These are phyloP conservation scores for Lonicera japonica DNA, from an alignment of 129 eudicot genomes.

Conservation along the genomic window DNA sequence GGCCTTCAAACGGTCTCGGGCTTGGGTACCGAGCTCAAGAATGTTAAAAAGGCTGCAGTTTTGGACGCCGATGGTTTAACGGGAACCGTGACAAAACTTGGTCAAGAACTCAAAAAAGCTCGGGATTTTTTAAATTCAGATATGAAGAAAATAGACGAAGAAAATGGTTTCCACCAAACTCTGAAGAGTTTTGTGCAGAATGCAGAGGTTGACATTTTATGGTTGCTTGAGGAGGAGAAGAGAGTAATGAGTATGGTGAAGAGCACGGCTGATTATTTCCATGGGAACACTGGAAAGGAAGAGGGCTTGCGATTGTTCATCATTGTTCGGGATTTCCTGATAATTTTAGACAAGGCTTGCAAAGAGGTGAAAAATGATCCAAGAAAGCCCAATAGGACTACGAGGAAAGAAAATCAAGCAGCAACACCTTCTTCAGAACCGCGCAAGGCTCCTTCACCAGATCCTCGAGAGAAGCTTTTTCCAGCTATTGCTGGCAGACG, in stretches of 20 bases:
- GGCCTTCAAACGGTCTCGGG: slow-evolving; percentile 43
- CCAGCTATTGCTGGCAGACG: slow-evolving; percentile 2
- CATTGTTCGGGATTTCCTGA: slow-evolving; percentile 46
- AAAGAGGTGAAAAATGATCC: slow-evolving; percentile 39
- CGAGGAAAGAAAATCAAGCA: slow-evolving; percentile 2
- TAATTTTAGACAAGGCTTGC: slow-evolving; percentile 42
- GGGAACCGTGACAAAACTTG: slow-evolving; percentile 33
- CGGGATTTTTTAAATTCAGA: slow-evolving; percentile 33
- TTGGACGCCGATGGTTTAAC: slow-evolving; percentile 40
- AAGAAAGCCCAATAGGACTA: slow-evolving; percentile 15
- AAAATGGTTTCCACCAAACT: slow-evolving; percentile 32
- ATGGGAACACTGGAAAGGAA: slow-evolving; percentile 44
- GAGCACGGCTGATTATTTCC: slow-evolving; percentile 58
- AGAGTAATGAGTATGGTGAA: slow-evolving; percentile 37
- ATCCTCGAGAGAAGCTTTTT: slow-evolving; percentile 3
- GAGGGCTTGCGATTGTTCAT: slow-evolving; percentile 54
- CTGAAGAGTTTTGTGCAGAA: slow-evolving; percentile 33
- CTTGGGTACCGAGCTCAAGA: slow-evolving; percentile 34
- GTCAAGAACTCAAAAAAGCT: slow-evolving; percentile 23
- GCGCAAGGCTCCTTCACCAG: slow-evolving; percentile 1
- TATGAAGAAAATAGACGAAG: slow-evolving; percentile 24
- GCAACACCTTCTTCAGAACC: slow-evolving; percentile 9
- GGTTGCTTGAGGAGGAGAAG: slow-evolving; percentile 45
- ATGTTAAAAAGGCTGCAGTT: slow-evolving; percentile 46
- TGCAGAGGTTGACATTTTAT: slow-evolving; percentile 34